Conservation (phyloP, 129 eudicot species). For the Tanacetum coccineum region DNA sequence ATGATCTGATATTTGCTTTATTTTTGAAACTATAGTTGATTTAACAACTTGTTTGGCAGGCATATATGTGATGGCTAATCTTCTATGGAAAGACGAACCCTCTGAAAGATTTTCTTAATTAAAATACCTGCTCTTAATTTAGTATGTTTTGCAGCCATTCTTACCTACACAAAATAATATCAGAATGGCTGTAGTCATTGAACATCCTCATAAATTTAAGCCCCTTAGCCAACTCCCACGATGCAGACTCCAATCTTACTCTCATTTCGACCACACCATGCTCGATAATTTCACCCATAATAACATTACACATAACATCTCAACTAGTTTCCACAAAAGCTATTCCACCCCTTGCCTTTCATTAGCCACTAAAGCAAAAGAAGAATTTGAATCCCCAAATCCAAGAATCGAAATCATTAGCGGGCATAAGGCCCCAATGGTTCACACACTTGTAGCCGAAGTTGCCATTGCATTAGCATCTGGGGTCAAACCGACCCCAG, state of each 20-base stretch:
- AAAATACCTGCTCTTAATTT: conserved; percentile 33
- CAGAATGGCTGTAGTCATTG: conserved; percentile 92
- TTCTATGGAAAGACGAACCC: conserved; percentile 63
- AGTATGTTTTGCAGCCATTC: conserved; percentile 57
- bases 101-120: conserved; percentile 39
- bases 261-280: conserved; percentile 65
- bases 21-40: neutral
- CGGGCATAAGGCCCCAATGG: conserved; percentile 63
- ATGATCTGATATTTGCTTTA: neutral
- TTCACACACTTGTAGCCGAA: conserved; percentile 77
- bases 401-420: conserved; percentile 69
- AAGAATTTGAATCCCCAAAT: conserved; percentile 43
- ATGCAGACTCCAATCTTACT: conserved; percentile 81
- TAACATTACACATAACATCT: conserved; percentile 32
- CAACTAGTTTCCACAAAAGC: conserved; percentile 70
- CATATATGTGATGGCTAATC: conserved; percentile 59
- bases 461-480: conserved; percentile 88
- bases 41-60: conserved; percentile 36
- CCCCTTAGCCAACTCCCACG: conserved; percentile 69
- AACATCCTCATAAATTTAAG: conserved; percentile 65
- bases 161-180: conserved; percentile 36
- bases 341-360: conserved; percentile 94
- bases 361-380: conserved; percentile 37
- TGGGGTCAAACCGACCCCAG: conserved; percentile 65
- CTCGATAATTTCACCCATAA: conserved; percentile 48